A percentile compares a stretch with the other conserved stretches of the same genome.
Evolutionary conservation across 2,329 filamentous ascomycete genomes (phyloP).

Genomic region (Sodiomyces alkalinus): DNA sequence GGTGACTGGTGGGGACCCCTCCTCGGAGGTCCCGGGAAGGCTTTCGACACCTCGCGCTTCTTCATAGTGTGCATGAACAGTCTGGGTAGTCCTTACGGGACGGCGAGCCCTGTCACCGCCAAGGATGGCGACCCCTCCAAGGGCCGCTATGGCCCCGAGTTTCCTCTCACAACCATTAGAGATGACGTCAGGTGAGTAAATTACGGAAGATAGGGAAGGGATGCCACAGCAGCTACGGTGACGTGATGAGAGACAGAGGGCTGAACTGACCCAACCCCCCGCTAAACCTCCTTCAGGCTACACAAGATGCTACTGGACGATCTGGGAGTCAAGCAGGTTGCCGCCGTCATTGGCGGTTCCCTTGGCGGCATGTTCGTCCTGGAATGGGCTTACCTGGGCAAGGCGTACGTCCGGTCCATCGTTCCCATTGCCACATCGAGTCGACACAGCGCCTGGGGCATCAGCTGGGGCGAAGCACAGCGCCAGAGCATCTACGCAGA

Average conservation of each 20-base stretch:
- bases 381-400: conserved; percentile 84
- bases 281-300: conserved; percentile 31
- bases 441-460: conserved; percentile 76
- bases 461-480: conserved; percentile 82
- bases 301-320: conserved; percentile 72
- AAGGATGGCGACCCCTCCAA: conserved; percentile 65
- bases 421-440: conserved; percentile 78
- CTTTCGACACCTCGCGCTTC: conserved; percentile 70
- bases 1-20: conserved; percentile 81
- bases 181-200: conserved; percentile 85
- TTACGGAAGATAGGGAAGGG: too few species aligned
- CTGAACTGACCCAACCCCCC: too few species aligned
- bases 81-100: conserved; percentile 71
- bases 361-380: conserved; percentile 86
- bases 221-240: too few species aligned
- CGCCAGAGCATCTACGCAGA: conserved; percentile 93
- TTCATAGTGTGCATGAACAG: conserved; percentile 81
- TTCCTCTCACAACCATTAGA: conserved; percentile 84
- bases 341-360: conserved; percentile 67
- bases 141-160: conserved; percentile 83
- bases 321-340: conserved; percentile 62
- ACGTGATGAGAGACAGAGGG: too few species aligned
- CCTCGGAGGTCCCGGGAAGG: conserved; percentile 60
- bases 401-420: conserved; percentile 65
- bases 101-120: conserved; percentile 75